Conservation (phyloP, 306 rosid species). For the Fragaria nilgerrensis region DNA sequence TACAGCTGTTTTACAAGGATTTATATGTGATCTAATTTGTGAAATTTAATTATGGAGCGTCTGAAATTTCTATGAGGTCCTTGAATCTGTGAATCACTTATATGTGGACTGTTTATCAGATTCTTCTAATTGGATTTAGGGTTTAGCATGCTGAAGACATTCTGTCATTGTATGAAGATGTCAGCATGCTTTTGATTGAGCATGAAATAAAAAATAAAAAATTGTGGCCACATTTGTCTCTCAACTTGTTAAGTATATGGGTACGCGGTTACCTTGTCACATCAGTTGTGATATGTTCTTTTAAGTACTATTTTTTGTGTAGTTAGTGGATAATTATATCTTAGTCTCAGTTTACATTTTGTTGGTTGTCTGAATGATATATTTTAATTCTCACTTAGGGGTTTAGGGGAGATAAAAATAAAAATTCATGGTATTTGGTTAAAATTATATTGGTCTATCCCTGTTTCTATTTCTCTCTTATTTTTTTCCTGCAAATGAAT, state of each 20-base stretch:
- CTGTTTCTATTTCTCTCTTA: too few species aligned
- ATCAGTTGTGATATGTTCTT: neutral
- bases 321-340: neutral
- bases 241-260: neutral
- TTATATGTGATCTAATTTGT: neutral
- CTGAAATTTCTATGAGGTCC: neutral
- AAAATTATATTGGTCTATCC: too few species aligned
- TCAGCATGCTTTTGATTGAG: too few species aligned
- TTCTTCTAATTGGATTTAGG: neutral
- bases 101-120: slow-evolving; percentile 1
- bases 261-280: neutral
- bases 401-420: neutral
- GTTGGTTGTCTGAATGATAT: neutral
- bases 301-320: neutral
- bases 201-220: too few species aligned
- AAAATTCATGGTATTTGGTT: neutral
- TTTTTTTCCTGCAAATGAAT: too few species aligned
- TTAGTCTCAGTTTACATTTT: neutral
- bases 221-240: too few species aligned
- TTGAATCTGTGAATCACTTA: slow-evolving; percentile 4
- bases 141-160: neutral
- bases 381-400: neutral
- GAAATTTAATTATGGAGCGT: neutral
- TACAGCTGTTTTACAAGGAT: neutral
- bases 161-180: neutral